phyloP scores from a whole-genome alignment of 805 yeast genomes.

The Candida xiaguanensis region DNA sequence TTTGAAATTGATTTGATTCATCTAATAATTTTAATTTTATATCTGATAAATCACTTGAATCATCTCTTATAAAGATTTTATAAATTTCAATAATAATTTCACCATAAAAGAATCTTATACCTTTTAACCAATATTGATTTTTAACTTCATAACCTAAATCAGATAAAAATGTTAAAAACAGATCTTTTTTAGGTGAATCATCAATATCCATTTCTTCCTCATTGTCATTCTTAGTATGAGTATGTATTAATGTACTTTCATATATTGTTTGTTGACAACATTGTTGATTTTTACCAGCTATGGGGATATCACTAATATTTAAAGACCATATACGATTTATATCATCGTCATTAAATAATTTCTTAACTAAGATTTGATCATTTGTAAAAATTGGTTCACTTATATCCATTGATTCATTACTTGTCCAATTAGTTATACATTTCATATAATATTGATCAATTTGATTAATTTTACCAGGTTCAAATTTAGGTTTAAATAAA shows the following conservation, averaged over 20 bases:
- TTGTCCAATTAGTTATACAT: slow-evolving; percentile 47
- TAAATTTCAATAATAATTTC: slow-evolving; percentile 59
- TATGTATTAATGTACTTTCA: slow-evolving; percentile 52
- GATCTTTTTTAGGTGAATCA: slow-evolving; percentile 20
- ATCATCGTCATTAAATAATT: slow-evolving; percentile 20
- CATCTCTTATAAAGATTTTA: slow-evolving; percentile 40
- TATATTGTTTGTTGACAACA: slow-evolving; percentile 61
- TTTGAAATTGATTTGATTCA: slow-evolving; percentile 51
- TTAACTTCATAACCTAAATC: slow-evolving; percentile 71
- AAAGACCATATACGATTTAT: slow-evolving; percentile 51
- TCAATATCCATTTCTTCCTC: slow-evolving; percentile 6
- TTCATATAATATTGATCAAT: slow-evolving; percentile 52
- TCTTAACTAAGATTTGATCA: slow-evolving; percentile 15
- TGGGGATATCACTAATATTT: slow-evolving; percentile 68
- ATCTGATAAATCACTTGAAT: slow-evolving; percentile 14
- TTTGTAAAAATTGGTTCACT: slow-evolving; percentile 21
- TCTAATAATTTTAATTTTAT: slow-evolving; percentile 42
- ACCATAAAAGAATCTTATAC: slow-evolving; percentile 58
- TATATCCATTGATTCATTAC: slow-evolving; percentile 23
- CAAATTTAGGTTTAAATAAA: slow-evolving; percentile 50
- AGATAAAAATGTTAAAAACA: slow-evolving; percentile 43
- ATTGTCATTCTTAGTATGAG: slow-evolving; percentile 34
- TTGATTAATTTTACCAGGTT: slow-evolving; percentile 55
- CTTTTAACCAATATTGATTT: slow-evolving; percentile 58
- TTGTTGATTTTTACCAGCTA: slow-evolving; percentile 65